Conservation (phyloP, 2,329 filamentous ascomycete genomes). For the Alternaria angustiovoidea region DNA sequence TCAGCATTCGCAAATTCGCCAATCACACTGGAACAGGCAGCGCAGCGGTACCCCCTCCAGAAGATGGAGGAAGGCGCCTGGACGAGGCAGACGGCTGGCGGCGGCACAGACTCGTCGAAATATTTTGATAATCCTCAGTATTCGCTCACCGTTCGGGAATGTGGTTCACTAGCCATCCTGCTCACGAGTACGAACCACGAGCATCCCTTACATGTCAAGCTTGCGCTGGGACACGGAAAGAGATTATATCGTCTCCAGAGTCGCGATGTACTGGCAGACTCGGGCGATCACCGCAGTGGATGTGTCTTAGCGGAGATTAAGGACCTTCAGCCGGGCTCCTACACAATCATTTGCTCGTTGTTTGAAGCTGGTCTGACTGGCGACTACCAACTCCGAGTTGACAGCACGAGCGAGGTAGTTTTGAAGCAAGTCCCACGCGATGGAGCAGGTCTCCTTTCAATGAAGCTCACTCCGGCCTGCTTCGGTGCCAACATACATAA, state of each 20-base stretch:
- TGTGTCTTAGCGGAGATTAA: constrained; percentile 73
- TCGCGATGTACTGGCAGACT: constrained; percentile 81
- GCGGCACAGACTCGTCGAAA: constrained; percentile 76
- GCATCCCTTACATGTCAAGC: constrained; percentile 81
- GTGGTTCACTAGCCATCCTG: constrained; percentile 74
- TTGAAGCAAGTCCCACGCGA: constrained; percentile 73
- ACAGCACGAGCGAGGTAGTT: constrained; percentile 65
- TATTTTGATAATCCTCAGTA: constrained; percentile 93
- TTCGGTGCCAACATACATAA: constrained; percentile 62
- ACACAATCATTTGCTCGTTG: constrained; percentile 89
- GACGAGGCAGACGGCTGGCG: constrained; percentile 82
- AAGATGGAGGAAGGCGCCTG: constrained; percentile 72
- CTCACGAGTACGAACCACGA: constrained; percentile 73
- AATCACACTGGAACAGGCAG: constrained; percentile 69
- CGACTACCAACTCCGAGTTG: constrained; percentile 77
- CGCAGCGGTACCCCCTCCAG: constrained; percentile 66
- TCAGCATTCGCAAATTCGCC: constrained; percentile 77
- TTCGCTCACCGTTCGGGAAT: constrained; percentile 65
- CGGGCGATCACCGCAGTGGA: constrained; percentile 86
- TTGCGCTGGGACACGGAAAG: constrained; percentile 79
- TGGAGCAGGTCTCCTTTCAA: constrained; percentile 75
- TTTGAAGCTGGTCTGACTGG: constrained; percentile 83
- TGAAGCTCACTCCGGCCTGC: constrained; percentile 62
- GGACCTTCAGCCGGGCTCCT: constrained; percentile 73
- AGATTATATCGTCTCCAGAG: constrained; percentile 74